phyloP scores from a whole-genome alignment of 306 rosid genomes.

The Acacia crassicarpa region DNA sequence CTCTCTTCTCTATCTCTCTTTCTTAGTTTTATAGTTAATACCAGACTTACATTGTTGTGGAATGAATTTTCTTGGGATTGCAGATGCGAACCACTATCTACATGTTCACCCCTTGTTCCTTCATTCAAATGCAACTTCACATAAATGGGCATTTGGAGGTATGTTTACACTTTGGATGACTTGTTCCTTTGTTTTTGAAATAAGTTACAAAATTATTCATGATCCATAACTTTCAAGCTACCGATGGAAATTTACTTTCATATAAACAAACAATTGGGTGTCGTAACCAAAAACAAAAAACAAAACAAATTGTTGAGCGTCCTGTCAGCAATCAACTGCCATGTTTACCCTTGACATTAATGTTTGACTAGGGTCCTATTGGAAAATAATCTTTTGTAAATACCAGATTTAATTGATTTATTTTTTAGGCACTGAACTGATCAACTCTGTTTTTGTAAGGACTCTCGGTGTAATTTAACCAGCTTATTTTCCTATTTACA shows the following conservation, averaged over 20 bases:
- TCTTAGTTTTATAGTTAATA: too few relatives aligned
- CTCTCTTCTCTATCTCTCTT: too few relatives aligned
- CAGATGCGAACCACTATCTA: slow-evolving; percentile 72
- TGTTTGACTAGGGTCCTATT: background rate
- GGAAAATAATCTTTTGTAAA: background rate
- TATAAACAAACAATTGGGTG: background rate
- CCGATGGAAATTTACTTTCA: background rate
- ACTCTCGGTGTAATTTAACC: background rate
- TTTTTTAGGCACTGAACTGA: background rate
- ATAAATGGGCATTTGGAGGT: slow-evolving; percentile 99
- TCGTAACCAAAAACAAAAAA: too few relatives aligned
- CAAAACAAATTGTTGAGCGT: too few relatives aligned
- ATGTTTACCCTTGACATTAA: background rate
- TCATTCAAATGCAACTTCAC: slow-evolving; percentile 98
- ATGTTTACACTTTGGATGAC: slow-evolving; percentile 22
- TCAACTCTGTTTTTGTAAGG: background rate
- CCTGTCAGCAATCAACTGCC: background rate
- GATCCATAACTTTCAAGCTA: background rate
- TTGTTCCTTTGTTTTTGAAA: background rate
- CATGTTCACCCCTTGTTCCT: slow-evolving; percentile 86
- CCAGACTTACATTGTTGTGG: slow-evolving; percentile 7
- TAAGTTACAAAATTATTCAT: background rate
- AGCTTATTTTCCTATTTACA: background rate
- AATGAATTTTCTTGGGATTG: slow-evolving; percentile 23
- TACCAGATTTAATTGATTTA: background rate